Evolutionary conservation across 164 flowering plant species (phyloP).

Genomic region (Berberis vulgaris): DNA sequence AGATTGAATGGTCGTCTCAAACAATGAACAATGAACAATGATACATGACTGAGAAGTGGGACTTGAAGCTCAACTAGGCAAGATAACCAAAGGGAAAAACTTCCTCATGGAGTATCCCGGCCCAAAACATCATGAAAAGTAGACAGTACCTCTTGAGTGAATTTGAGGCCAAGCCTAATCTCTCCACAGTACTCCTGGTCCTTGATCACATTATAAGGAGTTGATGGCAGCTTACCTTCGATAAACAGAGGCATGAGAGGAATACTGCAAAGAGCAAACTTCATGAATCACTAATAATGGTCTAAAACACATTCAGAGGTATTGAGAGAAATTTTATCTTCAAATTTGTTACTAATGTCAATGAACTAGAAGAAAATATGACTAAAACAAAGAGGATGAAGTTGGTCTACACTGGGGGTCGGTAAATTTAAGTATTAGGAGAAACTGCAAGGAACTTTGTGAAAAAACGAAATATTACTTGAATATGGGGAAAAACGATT

Average conservation of each 20-base stretch:
- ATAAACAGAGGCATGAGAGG: conserved; percentile 45
- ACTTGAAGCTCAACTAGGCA: neutral
- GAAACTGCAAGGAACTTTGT: too few relatives aligned
- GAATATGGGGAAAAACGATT: too few relatives aligned
- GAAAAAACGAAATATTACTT: too few relatives aligned
- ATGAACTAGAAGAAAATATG: too few relatives aligned
- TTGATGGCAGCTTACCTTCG: conserved; percentile 47
- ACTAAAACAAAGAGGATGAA: too few relatives aligned
- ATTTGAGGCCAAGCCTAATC: conserved; percentile 58
- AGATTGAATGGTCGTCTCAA: neutral
- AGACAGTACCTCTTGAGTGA: conserved; percentile 28
- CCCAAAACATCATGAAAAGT: neutral
- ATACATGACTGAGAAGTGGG: neutral
- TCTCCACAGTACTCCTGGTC: conserved; percentile 59
- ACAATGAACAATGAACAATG: neutral
- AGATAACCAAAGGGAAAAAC: neutral
- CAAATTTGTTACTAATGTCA: too few relatives aligned
- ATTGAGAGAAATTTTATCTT: too few relatives aligned
- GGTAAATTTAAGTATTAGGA: too few relatives aligned
- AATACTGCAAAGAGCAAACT: conserved; percentile 29
- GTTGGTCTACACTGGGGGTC: too few relatives aligned
- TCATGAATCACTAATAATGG: too few relatives aligned
- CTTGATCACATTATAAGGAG: conserved; percentile 65
- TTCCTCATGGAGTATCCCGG: neutral
- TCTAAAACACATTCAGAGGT: too few relatives aligned